These are phyloP conservation scores for Cymbopogon citratus DNA, from an alignment of 176 grass and related monocot genomes.

Conservation along the genomic window DNA sequence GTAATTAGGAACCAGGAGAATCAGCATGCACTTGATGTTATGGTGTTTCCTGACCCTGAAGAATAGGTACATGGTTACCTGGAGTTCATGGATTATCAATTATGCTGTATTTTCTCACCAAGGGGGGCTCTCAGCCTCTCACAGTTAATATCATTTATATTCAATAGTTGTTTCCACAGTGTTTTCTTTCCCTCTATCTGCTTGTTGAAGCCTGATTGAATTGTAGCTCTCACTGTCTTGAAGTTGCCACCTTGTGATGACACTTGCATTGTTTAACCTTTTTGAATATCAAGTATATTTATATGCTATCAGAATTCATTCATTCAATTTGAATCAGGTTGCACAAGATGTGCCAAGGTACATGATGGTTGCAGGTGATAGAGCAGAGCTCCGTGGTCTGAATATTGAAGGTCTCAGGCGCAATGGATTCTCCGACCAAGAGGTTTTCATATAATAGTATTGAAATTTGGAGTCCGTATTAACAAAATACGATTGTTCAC, in stretches of 20 bases:
- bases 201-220: constrained; percentile 3
- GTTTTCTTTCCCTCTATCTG: background rate
- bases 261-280: background rate
- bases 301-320: background rate
- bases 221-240: background rate
- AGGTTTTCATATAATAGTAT: constrained; percentile 43
- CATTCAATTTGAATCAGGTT: constrained; percentile 47
- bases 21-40: background rate
- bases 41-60: background rate
- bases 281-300: constrained; percentile 11
- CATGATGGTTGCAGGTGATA: constrained; percentile 74
- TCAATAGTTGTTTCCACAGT: background rate
- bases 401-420: constrained; percentile 84
- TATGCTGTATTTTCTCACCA: background rate
- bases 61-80: constrained; percentile 10
- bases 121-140: background rate
- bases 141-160: background rate
- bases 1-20: background rate
- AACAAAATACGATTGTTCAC: background rate
- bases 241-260: background rate
- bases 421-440: constrained; percentile 54
- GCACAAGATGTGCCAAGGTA: constrained; percentile 92
- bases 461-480: background rate
- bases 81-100: background rate
- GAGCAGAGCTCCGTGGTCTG: constrained; percentile 79